phyloP scores from a whole-genome alignment of 208 protist genomes.

The Trypanosoma cruzi region DNA sequence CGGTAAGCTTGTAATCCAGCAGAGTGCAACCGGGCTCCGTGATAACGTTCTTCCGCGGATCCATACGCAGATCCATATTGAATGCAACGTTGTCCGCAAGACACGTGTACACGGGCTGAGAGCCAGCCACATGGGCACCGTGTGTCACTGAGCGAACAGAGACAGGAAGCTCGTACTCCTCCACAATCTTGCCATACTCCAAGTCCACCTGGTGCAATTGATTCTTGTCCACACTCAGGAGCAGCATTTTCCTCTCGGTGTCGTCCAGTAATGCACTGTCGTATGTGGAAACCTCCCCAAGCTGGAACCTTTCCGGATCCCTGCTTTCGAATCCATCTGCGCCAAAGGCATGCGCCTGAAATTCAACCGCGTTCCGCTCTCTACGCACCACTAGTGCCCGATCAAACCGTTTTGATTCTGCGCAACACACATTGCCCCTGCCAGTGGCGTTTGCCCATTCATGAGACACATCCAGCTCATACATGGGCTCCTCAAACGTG shows the following conservation, averaged over 20 bases:
- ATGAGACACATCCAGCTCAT: constrained; percentile 37
- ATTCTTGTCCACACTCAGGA: constrained; percentile 40
- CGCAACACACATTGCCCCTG: constrained; percentile 50
- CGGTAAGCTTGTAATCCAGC: constrained; percentile 40
- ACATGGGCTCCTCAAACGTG: constrained; percentile 36
- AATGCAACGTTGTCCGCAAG: constrained; percentile 54
- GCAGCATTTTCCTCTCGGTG: constrained; percentile 44
- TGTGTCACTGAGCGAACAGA: constrained; percentile 38
- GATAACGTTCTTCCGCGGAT: constrained; percentile 45
- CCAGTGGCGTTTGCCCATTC: constrained; percentile 31
- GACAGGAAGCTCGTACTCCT: constrained; percentile 44
- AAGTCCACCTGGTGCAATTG: constrained; percentile 50
- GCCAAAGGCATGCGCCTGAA: constrained; percentile 32
- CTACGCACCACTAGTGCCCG: constrained; percentile 49
- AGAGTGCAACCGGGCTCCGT: constrained; percentile 40
- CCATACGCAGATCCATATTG: constrained; percentile 68
- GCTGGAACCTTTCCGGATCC: constrained; percentile 23
- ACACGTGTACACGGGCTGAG: constrained; percentile 52
- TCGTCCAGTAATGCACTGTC: constrained; percentile 48
- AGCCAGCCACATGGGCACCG: constrained; percentile 41
- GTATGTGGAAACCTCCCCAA: constrained; percentile 31
- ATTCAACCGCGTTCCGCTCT: constrained; percentile 12
- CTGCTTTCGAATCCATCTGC: constrained; percentile 37
- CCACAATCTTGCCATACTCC: constrained; percentile 44
- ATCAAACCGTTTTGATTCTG: constrained; percentile 49